phyloP scores from a whole-genome alignment of 768 basidiomycete species.

The Lepiota venenata region DNA sequence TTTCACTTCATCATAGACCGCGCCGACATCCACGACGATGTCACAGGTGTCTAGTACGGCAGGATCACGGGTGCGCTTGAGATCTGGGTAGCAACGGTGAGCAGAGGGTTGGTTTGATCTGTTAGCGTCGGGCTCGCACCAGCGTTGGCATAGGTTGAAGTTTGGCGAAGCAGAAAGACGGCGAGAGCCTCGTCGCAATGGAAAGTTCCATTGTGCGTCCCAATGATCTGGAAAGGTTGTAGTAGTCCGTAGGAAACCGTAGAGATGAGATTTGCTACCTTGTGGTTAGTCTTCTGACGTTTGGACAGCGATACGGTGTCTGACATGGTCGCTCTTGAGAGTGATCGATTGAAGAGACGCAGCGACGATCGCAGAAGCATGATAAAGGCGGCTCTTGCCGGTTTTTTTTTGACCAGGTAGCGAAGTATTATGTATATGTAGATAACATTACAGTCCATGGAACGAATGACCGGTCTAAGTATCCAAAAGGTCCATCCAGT shows the following conservation, averaged over 20 bases:
- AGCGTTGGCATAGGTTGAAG: conserved; percentile 70
- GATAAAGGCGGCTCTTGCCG: conserved; percentile 11
- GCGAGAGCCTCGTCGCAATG: conserved; percentile 98
- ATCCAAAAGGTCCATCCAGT: conserved; percentile 11
- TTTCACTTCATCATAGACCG: conserved; percentile 76
- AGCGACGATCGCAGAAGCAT: conserved; percentile 9
- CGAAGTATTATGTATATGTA: background rate
- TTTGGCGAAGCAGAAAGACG: conserved; percentile 82
- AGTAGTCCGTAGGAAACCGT: background rate
- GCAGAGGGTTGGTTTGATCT: background rate
- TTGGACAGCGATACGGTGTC: conserved; percentile 26
- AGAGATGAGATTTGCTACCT: conserved; percentile 7
- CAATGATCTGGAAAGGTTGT: conserved; percentile 60
- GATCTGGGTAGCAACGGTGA: conserved; percentile 32
- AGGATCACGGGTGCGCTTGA: conserved; percentile 76
- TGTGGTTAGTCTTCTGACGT: conserved; percentile 39
- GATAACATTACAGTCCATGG: conserved; percentile 9
- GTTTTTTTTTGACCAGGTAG: background rate
- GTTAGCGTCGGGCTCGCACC: conserved; percentile 37
- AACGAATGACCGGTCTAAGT: conserved; percentile 12
- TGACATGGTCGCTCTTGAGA: conserved; percentile 15
- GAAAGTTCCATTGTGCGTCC: conserved; percentile 94
- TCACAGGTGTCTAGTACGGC: conserved; percentile 73
- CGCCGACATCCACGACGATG: conserved; percentile 96
- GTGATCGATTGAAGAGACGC: background rate